phyloP scores from a whole-genome alignment of 257 asterid species.

The Misopates orontium region DNA sequence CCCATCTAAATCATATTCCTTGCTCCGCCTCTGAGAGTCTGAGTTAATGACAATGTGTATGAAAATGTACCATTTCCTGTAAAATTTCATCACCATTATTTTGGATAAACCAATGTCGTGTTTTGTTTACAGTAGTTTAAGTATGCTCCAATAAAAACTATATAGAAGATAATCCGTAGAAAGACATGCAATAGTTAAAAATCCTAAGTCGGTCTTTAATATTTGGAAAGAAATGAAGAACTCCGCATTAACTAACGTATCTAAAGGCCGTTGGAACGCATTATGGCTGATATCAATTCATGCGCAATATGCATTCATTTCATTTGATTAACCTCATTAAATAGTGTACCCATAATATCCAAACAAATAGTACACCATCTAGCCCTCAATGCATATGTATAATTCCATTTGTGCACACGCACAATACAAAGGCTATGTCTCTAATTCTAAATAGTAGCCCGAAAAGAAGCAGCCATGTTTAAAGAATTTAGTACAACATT shows the following conservation, averaged over 20 bases:
- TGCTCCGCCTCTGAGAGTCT: too few relatives aligned
- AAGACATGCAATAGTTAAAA: too few relatives aligned
- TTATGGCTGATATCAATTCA: constrained; percentile 26
- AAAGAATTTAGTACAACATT: too few relatives aligned
- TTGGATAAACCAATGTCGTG: too few relatives aligned
- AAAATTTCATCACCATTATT: too few relatives aligned
- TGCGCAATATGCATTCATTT: constrained; percentile 19
- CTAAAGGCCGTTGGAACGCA: constrained; percentile 26
- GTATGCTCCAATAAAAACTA: too few relatives aligned
- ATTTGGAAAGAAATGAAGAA: background rate
- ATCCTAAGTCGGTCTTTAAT: too few relatives aligned
- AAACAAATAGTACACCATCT: background rate
- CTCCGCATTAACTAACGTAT: constrained; percentile 26
- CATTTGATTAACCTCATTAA: constrained; percentile 21
- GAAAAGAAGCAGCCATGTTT: background rate
- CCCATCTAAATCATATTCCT: too few relatives aligned
- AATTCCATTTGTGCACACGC: background rate
- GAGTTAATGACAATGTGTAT: too few relatives aligned
- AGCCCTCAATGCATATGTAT: background rate
- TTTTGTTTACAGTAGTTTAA: too few relatives aligned
- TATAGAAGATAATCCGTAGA: too few relatives aligned
- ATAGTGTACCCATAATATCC: constrained; percentile 16
- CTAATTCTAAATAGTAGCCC: background rate
- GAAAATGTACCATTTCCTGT: too few relatives aligned
- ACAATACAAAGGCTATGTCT: background rate